Percentiles rank a stretch among this genome's conserved stretches.
Conservation (phyloP, 441 rosid genomes). For the Iberis amara region DNA sequence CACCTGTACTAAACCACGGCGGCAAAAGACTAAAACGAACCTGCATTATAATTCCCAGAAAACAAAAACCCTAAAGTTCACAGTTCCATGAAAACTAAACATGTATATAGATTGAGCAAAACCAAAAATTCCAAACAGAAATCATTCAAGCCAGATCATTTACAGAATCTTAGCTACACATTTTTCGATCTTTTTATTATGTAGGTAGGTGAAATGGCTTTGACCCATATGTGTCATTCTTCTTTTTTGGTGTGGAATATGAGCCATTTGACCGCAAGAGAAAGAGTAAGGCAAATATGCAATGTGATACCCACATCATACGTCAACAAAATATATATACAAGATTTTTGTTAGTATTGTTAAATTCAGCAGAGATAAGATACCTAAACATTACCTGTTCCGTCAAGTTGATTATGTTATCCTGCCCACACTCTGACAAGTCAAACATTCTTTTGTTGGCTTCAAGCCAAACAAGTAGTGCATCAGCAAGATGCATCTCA, state of each 20-base stretch:
- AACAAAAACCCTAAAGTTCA: conserved; percentile 16
- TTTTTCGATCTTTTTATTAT: not conserved
- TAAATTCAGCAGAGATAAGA: conserved; percentile 5
- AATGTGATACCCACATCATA: conserved; percentile 2
- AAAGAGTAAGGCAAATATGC: not conserved
- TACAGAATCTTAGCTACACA: too few species aligned
- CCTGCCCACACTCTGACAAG: conserved; percentile 26
- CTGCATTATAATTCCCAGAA: conserved; percentile 35
- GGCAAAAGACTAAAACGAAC: conserved; percentile 58
- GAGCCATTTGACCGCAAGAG: conserved; percentile 1
- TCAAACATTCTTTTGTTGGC: conserved; percentile 32
- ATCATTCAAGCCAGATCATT: too few species aligned
- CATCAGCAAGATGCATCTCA: conserved; percentile 70
- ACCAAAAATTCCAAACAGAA: not conserved
- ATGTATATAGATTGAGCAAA: not conserved
- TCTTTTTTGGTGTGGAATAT: not conserved
- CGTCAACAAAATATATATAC: not conserved
- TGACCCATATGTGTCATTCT: not conserved
- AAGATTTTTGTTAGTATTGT: not conserved
- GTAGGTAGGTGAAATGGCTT: conserved; percentile 4
- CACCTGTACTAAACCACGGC: conserved; percentile 67
- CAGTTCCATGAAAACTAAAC: conserved; percentile 3
- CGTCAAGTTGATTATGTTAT: conserved; percentile 38
- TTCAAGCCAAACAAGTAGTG: conserved; percentile 62
- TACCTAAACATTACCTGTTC: conserved; percentile 43